Evolutionary conservation across 2,329 filamentous ascomycete genomes (phyloP).

Genomic region (Trichoderma sp.): DNA sequence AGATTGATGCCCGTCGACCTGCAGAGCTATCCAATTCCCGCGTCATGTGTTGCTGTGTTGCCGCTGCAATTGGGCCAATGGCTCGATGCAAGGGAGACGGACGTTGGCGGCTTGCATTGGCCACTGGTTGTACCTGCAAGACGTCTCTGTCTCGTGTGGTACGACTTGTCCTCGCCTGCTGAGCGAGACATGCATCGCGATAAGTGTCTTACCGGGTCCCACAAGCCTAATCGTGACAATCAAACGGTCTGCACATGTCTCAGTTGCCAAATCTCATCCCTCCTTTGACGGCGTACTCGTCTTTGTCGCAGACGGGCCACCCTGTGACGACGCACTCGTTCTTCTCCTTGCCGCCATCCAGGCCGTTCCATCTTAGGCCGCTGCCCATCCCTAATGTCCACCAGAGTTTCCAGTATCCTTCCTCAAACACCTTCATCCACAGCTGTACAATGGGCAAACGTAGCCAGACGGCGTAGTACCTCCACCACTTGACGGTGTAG

Average conservation of each 20-base stretch:
- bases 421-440: conserved; percentile 22
- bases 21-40: background rate
- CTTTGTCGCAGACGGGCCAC: conserved; percentile 16
- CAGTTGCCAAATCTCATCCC: background rate
- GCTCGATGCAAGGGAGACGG: background rate
- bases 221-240: background rate
- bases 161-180: background rate
- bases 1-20: background rate
- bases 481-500: conserved; percentile 22
- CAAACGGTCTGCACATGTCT: background rate
- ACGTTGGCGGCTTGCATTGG: background rate
- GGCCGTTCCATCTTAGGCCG: conserved; percentile 17
- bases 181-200: background rate
- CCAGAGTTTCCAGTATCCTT: conserved; percentile 21
- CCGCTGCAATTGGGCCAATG: background rate
- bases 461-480: conserved; percentile 22
- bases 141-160: background rate
- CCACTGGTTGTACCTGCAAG: background rate
- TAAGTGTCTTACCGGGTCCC: background rate
- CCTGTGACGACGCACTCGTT: conserved; percentile 19
- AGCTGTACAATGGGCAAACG: conserved; percentile 20
- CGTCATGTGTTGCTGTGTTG: background rate
- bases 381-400: conserved; percentile 21
- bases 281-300: conserved; percentile 5
- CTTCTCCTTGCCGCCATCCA: conserved; percentile 21